These are phyloP conservation scores for Hypoxylon lienhwacheense DNA, from an alignment of 495 filamentous ascomycete genomes.

Conservation along the genomic window DNA sequence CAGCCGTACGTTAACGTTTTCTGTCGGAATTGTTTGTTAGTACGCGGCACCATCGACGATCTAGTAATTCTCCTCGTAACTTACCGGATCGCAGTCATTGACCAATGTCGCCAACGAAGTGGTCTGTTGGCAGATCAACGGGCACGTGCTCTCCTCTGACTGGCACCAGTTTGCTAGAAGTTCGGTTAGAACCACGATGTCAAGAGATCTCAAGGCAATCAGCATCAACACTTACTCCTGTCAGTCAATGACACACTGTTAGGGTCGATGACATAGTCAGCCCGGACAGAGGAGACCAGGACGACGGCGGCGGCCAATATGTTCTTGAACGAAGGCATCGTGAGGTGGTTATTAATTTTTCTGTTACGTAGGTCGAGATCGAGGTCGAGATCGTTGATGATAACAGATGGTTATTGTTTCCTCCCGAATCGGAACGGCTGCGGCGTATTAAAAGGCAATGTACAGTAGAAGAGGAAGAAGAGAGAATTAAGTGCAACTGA, in stretches of 20 bases:
- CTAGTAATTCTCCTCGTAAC: conserved; percentile 32
- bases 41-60: neutral
- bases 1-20: conserved; percentile 69
- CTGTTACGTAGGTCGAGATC: conserved; percentile 12
- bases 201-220: neutral
- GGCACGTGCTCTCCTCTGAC: conserved; percentile 67
- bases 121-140: conserved; percentile 75
- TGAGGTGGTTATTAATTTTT: conserved; percentile 20
- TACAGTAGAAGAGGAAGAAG: conserved; percentile 16
- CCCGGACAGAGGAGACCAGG: conserved; percentile 43
- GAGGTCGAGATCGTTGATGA: conserved; percentile 5
- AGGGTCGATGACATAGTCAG: conserved; percentile 62
- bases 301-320: conserved; percentile 52
- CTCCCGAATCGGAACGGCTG: conserved; percentile 17
- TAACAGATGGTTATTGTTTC: conserved; percentile 2
- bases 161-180: conserved; percentile 67
- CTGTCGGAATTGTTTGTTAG: conserved; percentile 46
- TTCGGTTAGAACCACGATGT: conserved; percentile 30
- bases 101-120: conserved; percentile 50
- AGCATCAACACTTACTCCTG: conserved; percentile 40
- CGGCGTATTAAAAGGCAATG: conserved; percentile 30
- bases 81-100: conserved; percentile 75
- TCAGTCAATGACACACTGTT: conserved; percentile 54
- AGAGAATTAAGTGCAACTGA: conserved; percentile 23
- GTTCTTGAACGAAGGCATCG: conserved; percentile 52